Evolutionary conservation across 768 basidiomycete species (phyloP), one percentile per base, ranked within the genome.

Genomic region (Kwoniella sp.): DNA sequence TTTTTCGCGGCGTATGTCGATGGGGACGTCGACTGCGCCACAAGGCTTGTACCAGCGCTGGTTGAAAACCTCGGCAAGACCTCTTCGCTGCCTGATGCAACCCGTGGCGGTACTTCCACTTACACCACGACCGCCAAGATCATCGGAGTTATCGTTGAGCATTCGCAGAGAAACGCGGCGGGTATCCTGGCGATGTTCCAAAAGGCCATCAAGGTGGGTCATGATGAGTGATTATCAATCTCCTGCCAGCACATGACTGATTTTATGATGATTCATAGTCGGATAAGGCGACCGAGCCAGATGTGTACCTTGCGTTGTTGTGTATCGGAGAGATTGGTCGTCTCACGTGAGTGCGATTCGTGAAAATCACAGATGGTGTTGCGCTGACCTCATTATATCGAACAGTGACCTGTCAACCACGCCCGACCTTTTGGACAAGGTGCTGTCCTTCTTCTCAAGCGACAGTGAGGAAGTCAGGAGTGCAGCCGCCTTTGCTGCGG

Each of bases 251-350:
- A n/a, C n/a, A n/a, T n/a, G n/a, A n/a, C n/a, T n/a, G n/a, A n/a
- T n/a, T n/a, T n/a, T n/a, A n/a, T n/a, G n/a, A n/a, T n/a, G n/a
- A n/a, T 33, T 33, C 33, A 13, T 33, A 75, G 73, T 66, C 71
- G 2, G 5, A 36, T 33, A 81, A 82, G 77, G 85, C 88, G 7
- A 86, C 86, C 67, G 80, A 89, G 19, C 83, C 86, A 1, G 83
- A 88, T 44, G 84, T 91, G 7, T 88, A 92, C 30, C 85, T 99
- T 24, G 90, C 91, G 69, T 83, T 98, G 58, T 83, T 96, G 15
- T 88, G 92, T 44, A 83, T 98, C 54, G 96, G 96, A 51, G 96
- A 98, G 79, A 84, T 98, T 44, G 96, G 95, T 30, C 88, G 94
- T 33, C 33, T 33, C 33, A 33, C 5, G 94, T 96, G 62, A 64